phyloP scores from a whole-genome alignment of 2,329 filamentous ascomycete genomes.

The Monilinia laxa region DNA sequence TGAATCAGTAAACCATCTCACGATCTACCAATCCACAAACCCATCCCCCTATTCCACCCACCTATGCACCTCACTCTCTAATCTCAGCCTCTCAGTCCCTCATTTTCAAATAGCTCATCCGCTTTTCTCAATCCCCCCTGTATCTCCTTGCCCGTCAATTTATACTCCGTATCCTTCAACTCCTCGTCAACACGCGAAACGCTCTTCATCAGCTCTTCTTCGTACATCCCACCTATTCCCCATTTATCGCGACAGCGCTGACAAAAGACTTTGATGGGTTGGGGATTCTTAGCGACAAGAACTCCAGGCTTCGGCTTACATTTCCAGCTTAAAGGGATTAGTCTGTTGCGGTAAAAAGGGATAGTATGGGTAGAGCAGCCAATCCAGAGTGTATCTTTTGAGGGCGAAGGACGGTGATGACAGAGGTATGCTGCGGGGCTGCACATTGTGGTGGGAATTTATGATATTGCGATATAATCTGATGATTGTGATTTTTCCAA shows the following conservation, averaged over 20 bases:
- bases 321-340: background rate
- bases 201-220: constrained; percentile 7
- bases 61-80: background rate
- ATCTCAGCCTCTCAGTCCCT: too few relatives aligned
- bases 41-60: background rate
- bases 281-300: constrained; percentile 6
- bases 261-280: constrained; percentile 4
- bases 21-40: background rate
- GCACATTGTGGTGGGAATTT: background rate
- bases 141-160: constrained; percentile 35
- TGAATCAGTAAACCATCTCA: background rate
- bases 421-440: background rate
- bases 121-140: constrained; percentile 11
- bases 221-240: background rate
- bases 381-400: background rate
- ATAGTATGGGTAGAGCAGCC: background rate
- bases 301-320: constrained; percentile 8
- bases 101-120: background rate
- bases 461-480: background rate
- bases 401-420: constrained; percentile 5
- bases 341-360: background rate
- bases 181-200: constrained; percentile 39
- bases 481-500: background rate
- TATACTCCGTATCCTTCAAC: constrained; percentile 42
- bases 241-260: constrained; percentile 19